A percentile compares a stretch with the other conserved stretches of the same genome.
Conservation (phyloP, 345 rosid species). For the Hibiscus trionum region DNA sequence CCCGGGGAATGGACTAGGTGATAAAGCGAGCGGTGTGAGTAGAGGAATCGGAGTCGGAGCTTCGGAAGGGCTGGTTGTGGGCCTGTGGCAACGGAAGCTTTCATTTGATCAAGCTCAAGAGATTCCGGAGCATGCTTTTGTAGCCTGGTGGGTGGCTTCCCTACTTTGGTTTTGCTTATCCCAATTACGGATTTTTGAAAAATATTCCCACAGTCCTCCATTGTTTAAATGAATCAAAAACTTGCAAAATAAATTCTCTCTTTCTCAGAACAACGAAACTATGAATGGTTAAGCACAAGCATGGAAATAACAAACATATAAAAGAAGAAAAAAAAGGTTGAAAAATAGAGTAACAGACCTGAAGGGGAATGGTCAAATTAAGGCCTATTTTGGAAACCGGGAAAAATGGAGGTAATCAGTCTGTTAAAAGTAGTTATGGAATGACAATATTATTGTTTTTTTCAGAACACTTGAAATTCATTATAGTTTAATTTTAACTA, state of each 20-base stretch:
- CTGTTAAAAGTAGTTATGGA: neutral
- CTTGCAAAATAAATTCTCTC: neutral
- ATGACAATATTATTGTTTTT: neutral
- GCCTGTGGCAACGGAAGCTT: neutral
- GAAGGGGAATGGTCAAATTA: no score
- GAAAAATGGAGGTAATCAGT: neutral
- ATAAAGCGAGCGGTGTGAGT: constrained; percentile 38
- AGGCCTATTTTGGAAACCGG: neutral
- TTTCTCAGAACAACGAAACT: no score
- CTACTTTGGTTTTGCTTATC: constrained; percentile 9
- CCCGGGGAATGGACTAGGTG: constrained; percentile 23
- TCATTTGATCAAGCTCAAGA: constrained; percentile 25
- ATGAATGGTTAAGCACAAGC: no score
- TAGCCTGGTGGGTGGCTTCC: constrained; percentile 55
- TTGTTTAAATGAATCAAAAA: neutral
- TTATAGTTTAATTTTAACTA: no score
- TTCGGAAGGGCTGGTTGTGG: neutral
- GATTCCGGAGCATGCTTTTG: constrained; percentile 47
- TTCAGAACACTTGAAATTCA: no score
- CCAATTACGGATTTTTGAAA: constrained; percentile 19
- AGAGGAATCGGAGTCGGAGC: constrained; percentile 54
- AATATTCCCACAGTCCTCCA: constrained; percentile 23
- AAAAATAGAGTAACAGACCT: no score
- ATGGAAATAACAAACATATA: no score
- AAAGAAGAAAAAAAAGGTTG: no score